Evolutionary conservation across 768 basidiomycete genomes (phyloP).

Genomic region (Boletus rubropictus): DNA sequence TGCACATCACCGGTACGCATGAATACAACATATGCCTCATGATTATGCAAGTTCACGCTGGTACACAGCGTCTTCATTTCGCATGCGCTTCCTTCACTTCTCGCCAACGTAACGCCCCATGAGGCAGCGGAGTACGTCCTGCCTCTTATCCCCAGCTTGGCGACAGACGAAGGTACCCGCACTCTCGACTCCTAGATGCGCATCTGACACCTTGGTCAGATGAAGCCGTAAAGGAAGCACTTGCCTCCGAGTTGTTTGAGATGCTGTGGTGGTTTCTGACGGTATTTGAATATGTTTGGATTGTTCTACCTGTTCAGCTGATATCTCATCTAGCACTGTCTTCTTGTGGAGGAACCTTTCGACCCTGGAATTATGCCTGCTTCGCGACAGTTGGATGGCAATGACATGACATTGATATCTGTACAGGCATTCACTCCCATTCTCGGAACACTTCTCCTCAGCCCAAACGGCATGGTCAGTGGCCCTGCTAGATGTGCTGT

Average conservation of each 20-base stretch:
- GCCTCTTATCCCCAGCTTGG: slow-evolving; percentile 80
- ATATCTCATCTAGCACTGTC: slow-evolving; percentile 49
- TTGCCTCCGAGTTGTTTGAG: slow-evolving; percentile 70
- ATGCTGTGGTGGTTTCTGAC: slow-evolving; percentile 94
- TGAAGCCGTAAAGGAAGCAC: slow-evolving; percentile 82
- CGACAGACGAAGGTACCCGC: slow-evolving; percentile 72
- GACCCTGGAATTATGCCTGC: slow-evolving; percentile 13
- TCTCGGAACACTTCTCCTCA: slow-evolving; percentile 81
- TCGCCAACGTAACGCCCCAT: slow-evolving; percentile 69
- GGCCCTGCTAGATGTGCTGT: slow-evolving; percentile 69
- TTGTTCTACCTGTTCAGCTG: slow-evolving; percentile 3
- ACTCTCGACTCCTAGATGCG: neutral
- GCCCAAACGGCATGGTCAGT: slow-evolving; percentile 67
- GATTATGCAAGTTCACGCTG: slow-evolving; percentile 22
- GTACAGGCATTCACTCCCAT: slow-evolving; percentile 90
- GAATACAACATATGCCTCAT: neutral
- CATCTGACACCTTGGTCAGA: slow-evolving; percentile 41
- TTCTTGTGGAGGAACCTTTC: slow-evolving; percentile 46
- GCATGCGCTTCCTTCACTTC: slow-evolving; percentile 72
- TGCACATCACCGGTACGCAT: slow-evolving; percentile 46
- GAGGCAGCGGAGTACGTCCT: slow-evolving; percentile 93
- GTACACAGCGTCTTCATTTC: slow-evolving; percentile 70
- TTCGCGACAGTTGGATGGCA: slow-evolving; percentile 11
- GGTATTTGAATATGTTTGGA: slow-evolving; percentile 29
- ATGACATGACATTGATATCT: slow-evolving; percentile 46